phyloP scores from a whole-genome alignment of 768 basidiomycete genomes.

The Pleurotus sapidus region DNA sequence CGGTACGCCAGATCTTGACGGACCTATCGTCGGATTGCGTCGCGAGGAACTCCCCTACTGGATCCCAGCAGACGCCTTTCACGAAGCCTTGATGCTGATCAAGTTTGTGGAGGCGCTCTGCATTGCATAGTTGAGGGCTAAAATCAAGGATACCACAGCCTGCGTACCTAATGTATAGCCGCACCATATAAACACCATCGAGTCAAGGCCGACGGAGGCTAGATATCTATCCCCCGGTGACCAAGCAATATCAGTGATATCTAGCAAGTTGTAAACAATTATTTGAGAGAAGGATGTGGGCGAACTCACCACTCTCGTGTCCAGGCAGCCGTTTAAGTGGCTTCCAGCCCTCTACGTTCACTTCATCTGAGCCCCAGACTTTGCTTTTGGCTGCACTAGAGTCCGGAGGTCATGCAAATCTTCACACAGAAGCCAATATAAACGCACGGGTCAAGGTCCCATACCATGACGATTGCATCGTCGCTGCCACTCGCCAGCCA shows the following conservation, averaged over 20 bases:
- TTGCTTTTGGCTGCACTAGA: slow-evolving; percentile 74
- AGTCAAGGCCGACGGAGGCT: slow-evolving; percentile 93
- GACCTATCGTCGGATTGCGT: slow-evolving; percentile 96
- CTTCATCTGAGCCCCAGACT: slow-evolving; percentile 92
- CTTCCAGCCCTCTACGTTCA: slow-evolving; percentile 98
- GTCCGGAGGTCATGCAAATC: not conserved
- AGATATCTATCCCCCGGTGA: slow-evolving; percentile 88
- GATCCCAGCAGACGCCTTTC: slow-evolving; percentile 99
- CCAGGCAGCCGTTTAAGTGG: slow-evolving; percentile 88
- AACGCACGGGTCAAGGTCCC: slow-evolving; percentile 94
- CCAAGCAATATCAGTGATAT: slow-evolving; percentile 96
- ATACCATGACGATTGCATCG: slow-evolving; percentile 93
- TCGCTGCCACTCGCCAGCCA: slow-evolving; percentile 97
- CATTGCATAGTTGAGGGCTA: slow-evolving; percentile 2
- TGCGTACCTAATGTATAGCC: slow-evolving; percentile 81
- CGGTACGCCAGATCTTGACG: slow-evolving; percentile 95
- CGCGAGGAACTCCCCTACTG: slow-evolving; percentile 96
- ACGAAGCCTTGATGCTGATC: slow-evolving; percentile 94
- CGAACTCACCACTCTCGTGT: slow-evolving; percentile 82
- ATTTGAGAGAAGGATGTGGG: not conserved
- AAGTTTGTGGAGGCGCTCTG: slow-evolving; percentile 81
- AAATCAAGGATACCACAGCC: not conserved
- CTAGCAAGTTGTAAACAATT: slow-evolving; percentile 34
- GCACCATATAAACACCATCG: slow-evolving; percentile 90
- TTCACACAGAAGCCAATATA: slow-evolving; percentile 7